Percentiles rank a stretch among this genome's conserved stretches.
Conservation (phyloP, 2,329 filamentous ascomycete genomes). For the Beauveria brongniartii region DNA sequence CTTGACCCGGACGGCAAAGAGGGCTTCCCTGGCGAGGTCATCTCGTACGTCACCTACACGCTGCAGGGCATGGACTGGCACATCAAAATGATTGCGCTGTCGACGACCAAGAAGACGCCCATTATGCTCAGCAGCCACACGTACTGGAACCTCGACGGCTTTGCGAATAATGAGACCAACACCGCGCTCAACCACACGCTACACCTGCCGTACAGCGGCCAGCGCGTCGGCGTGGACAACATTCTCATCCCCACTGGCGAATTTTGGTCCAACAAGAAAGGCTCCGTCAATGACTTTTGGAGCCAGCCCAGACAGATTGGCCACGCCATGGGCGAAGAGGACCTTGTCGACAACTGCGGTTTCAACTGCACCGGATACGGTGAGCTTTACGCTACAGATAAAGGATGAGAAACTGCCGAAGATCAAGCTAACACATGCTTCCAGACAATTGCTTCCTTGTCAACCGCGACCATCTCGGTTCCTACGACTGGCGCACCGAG, state of each 20-base stretch:
- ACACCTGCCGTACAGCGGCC: constrained; percentile 63
- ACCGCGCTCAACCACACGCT: constrained; percentile 63
- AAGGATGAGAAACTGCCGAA: too few relatives aligned
- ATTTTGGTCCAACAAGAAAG: constrained; percentile 59
- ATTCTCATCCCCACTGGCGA: constrained; percentile 70
- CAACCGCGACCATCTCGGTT: constrained; percentile 49
- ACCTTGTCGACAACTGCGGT: constrained; percentile 67
- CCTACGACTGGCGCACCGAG: constrained; percentile 55
- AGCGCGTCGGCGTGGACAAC: constrained; percentile 59
- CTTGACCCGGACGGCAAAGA: constrained; percentile 64
- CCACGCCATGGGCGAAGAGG: constrained; percentile 53
- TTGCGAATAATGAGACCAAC: constrained; percentile 61
- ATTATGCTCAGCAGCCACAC: constrained; percentile 71
- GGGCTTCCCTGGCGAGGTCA: constrained; percentile 71
- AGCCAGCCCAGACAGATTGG: constrained; percentile 72
- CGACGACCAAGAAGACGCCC: constrained; percentile 67
- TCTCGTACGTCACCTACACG: constrained; percentile 67
- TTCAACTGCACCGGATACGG: constrained; percentile 79
- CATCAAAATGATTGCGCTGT: constrained; percentile 62
- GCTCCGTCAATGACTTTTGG: constrained; percentile 76
- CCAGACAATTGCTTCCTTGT: constrained; percentile 61
- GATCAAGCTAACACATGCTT: constrained; percentile 1
- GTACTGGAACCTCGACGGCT: constrained; percentile 81
- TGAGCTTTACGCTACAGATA: constrained; percentile 24
- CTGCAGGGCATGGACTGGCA: constrained; percentile 60